Percentiles rank a stretch among this genome's conserved stretches.
Evolutionary conservation across 257 asterid species (phyloP).

Genomic region (Anisodus acutangulus): DNA sequence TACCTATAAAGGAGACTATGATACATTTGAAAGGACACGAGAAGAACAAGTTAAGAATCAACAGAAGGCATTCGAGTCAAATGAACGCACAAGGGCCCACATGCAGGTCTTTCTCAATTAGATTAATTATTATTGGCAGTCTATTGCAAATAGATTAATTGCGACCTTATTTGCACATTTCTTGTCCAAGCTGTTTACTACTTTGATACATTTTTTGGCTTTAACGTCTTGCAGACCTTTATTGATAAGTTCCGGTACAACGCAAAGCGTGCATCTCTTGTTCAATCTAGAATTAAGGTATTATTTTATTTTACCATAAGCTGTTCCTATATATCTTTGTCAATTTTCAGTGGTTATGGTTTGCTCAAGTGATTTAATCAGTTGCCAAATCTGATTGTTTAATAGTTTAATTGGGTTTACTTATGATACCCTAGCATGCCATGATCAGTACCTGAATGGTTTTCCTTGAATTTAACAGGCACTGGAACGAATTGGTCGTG

Average conservation of each 20-base stretch:
- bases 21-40: slow-evolving; percentile 89
- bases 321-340: slow-evolving; percentile 28
- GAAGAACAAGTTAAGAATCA: slow-evolving; percentile 88
- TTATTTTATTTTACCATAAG: slow-evolving; percentile 7
- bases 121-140: background rate
- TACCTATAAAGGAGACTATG: slow-evolving; percentile 83
- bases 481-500: slow-evolving; percentile 84
- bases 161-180: background rate
- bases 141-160: slow-evolving; percentile 14
- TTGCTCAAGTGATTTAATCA: background rate
- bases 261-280: slow-evolving; percentile 99
- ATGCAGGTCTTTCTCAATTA: slow-evolving; percentile 69
- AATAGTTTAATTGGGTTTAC: slow-evolving; percentile 16
- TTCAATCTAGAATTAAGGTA: slow-evolving; percentile 99
- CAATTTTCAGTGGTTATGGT: slow-evolving; percentile 10
- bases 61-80: slow-evolving; percentile 89
- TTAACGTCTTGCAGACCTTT: slow-evolving; percentile 64
- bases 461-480: slow-evolving; percentile 59
- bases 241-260: slow-evolving; percentile 96
- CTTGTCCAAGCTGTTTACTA: background rate
- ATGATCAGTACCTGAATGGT: slow-evolving; percentile 15
- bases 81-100: slow-evolving; percentile 87
- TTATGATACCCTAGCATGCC: slow-evolving; percentile 27
- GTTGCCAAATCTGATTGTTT: background rate
- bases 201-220: slow-evolving; percentile 32